These are phyloP conservation scores for Fusarium sp. DNA, from an alignment of 2,329 filamentous ascomycete species.

Conservation along the genomic window DNA sequence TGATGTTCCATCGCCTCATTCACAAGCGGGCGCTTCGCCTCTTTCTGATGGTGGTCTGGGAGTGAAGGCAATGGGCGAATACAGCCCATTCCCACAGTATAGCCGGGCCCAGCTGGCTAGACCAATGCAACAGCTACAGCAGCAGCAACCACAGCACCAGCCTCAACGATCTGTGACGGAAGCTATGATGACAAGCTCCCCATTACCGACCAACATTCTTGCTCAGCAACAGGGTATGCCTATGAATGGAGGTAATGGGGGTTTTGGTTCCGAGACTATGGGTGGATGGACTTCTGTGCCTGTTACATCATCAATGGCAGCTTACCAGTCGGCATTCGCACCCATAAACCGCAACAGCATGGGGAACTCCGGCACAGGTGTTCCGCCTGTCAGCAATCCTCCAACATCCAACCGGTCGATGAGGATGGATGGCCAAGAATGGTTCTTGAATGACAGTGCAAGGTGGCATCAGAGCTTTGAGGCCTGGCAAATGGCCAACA, in stretches of 20 bases:
- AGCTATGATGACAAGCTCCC: conserved; percentile 28
- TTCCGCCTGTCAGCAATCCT: conserved; percentile 39
- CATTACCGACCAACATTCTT: conserved; percentile 18
- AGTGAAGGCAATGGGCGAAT: conserved; percentile 44
- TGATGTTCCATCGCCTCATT: conserved; percentile 67
- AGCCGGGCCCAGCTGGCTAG: conserved; percentile 43
- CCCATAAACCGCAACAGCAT: conserved; percentile 33
- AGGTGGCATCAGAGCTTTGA: conserved; percentile 70
- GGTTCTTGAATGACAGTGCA: conserved; percentile 67
- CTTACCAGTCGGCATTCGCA: conserved; percentile 39
- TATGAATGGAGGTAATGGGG: conserved; percentile 37
- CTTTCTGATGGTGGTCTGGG: conserved; percentile 45
- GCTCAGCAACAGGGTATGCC: conserved; percentile 35
- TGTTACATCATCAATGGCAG: conserved; percentile 33
- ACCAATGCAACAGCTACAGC: conserved; percentile 37
- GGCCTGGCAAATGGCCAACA: conserved; percentile 58
- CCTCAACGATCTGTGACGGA: conserved; percentile 25
- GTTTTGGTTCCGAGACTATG: conserved; percentile 42
- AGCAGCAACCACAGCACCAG: conserved; percentile 21
- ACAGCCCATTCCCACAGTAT: conserved; percentile 52
- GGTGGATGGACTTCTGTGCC: conserved; percentile 42
- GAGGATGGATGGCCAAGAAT: conserved; percentile 64
- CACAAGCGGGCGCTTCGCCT: conserved; percentile 49
- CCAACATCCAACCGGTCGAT: conserved; percentile 37
- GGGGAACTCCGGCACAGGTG: conserved; percentile 16